Base-by-base conservation (phyloP, 306 rosid species). In the Gillenia trifoliata region DNA sequence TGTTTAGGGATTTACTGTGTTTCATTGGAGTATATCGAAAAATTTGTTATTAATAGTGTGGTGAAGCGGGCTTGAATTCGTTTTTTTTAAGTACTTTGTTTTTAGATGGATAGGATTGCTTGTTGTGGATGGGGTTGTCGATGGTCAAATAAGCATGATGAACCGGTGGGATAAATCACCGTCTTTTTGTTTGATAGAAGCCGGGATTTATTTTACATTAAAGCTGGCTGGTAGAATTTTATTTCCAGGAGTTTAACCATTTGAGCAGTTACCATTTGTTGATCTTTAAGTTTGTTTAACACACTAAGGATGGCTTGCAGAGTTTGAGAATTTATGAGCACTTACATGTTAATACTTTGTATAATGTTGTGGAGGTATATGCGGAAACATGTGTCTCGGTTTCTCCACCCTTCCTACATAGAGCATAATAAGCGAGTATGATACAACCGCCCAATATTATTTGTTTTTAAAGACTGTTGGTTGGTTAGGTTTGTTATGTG, bases 11-110 rank as follows among this genome's bases (percentile, higher is more conserved):
- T 69, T 68, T 11, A 11, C 19, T 7, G 3, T 31, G 16, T 5
- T 52, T n/a, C 3, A 19, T 38, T 36, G 70, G 11, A 11, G 70
- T 47, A 6, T 25, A 11, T 5, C 13, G 0, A 23, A 52, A 33
- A 29, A 4, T 26, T 69, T 69, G 72, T 60, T 57, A 25, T 11
- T 72, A 20, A 72, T 57, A 38, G 22, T 7, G 40, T 72, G 76
- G 72, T 43, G 20, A 17, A 6, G 19, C 31, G 22, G 29, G 20
- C 29, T 62, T 1, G 30, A 12, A 40, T 65, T 65, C 19, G 43
- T 2, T 4, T 6, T 64, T 20, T 30, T n/a, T n/a, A n/a, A 64
- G 25, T 33, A 10, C 47, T 33, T 34, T 64, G 30, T 22, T n/a
- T 70, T 50, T 4, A 28, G 43, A 34, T 3, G 45, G 41, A 15